Percentiles rank a stretch among this genome's conserved stretches.
Conservation (phyloP, 1,284 basidiomycete genomes). For the Lentinus polychrous region DNA sequence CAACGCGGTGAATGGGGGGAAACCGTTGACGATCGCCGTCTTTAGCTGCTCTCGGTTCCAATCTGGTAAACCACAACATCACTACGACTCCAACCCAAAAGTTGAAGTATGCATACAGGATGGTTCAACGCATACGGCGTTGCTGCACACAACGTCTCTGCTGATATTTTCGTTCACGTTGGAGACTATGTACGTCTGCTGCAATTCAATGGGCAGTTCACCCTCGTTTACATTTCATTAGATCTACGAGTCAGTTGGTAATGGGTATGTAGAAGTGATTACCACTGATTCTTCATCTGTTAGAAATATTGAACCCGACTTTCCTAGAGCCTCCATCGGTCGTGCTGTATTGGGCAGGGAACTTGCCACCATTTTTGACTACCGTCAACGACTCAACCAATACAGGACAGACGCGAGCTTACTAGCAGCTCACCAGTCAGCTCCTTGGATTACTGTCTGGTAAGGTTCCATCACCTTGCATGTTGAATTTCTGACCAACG, state of each 20-base stretch:
- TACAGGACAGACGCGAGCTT: constrained; percentile 53
- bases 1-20: constrained; percentile 45
- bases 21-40: constrained; percentile 47
- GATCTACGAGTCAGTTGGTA: constrained; percentile 48
- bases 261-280: constrained; percentile 27
- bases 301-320: too few species aligned
- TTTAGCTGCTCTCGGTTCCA: constrained; percentile 58
- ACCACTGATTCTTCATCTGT: too few species aligned
- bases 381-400: constrained; percentile 52
- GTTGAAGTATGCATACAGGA: constrained; percentile 32
- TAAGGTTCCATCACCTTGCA: constrained; percentile 16
- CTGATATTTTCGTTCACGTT: constrained; percentile 57
- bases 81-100: too few species aligned
- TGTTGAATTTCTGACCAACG: not conserved
- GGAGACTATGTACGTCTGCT: constrained; percentile 49
- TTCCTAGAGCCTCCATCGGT: constrained; percentile 39
- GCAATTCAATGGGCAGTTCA: not conserved
- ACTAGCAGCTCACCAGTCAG: constrained; percentile 40
- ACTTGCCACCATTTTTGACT: constrained; percentile 56
- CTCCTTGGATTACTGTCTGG: constrained; percentile 59
- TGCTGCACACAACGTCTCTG: constrained; percentile 48
- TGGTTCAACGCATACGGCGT: constrained; percentile 66
- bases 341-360: constrained; percentile 45
- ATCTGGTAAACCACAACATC: constrained; percentile 31
- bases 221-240: constrained; percentile 11